Evolutionary conservation across 345 rosid genomes (phyloP).

Genomic region (Brassica carinata): DNA sequence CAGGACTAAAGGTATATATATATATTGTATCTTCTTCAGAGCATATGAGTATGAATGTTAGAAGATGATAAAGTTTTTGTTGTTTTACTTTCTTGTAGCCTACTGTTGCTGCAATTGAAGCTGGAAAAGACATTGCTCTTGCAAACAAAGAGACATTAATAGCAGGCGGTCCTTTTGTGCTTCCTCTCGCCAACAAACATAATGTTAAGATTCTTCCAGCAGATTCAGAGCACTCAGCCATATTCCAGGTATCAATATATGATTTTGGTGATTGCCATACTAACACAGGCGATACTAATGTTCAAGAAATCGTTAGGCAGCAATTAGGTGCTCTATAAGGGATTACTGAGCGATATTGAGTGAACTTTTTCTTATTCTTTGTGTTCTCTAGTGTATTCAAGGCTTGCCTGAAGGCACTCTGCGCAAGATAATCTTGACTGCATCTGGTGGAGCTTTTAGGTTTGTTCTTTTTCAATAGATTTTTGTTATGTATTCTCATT

Average conservation of each 20-base stretch:
- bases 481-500: not conserved
- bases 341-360: not conserved
- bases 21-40: not conserved
- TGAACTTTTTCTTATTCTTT: not conserved
- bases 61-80: not conserved
- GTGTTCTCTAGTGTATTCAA: conserved; percentile 70
- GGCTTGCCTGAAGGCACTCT: conserved; percentile 91
- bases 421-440: conserved; percentile 82
- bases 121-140: conserved; percentile 90
- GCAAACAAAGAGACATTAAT: conserved; percentile 98
- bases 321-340: too few species aligned
- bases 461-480: conserved; percentile 33
- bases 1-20: conserved; percentile 68
- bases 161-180: conserved; percentile 96
- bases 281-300: not conserved
- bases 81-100: conserved; percentile 50
- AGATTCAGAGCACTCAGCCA: conserved; percentile 98
- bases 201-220: conserved; percentile 96
- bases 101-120: conserved; percentile 97
- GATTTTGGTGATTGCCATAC: not conserved
- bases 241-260: conserved; percentile 69
- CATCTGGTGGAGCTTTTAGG: conserved; percentile 99
- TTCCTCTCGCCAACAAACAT: conserved; percentile 87
- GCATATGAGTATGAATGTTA: not conserved
- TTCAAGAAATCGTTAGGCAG: too few species aligned